These are phyloP conservation scores for Termitomyces sp. DNA, from an alignment of 1,284 basidiomycete genomes.

Conservation along the genomic window DNA sequence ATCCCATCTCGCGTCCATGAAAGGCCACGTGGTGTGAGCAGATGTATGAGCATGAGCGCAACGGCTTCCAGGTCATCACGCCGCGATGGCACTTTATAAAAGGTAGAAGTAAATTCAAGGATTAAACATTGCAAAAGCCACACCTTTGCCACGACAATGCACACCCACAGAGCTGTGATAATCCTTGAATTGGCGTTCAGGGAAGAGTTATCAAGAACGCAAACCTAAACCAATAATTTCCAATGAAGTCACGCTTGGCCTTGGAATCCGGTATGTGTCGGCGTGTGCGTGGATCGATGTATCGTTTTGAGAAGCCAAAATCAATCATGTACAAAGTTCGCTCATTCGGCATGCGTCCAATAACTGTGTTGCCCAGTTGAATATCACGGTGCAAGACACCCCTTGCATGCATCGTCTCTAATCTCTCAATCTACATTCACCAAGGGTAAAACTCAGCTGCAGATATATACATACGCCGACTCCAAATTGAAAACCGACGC, in stretches of 20 bases:
- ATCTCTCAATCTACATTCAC: constrained; percentile 49
- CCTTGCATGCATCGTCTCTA: constrained; percentile 67
- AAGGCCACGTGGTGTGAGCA: constrained; percentile 69
- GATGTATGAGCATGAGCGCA: constrained; percentile 72
- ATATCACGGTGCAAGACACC: constrained; percentile 73
- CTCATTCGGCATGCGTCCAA: constrained; percentile 55
- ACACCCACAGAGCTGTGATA: constrained; percentile 55
- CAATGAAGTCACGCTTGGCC: constrained; percentile 65
- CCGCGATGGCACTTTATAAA: constrained; percentile 56
- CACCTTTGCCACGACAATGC: constrained; percentile 70
- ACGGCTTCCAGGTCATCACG: constrained; percentile 72
- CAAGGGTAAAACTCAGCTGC: not conserved
- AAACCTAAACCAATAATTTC: constrained; percentile 74
- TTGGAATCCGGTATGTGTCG: constrained; percentile 66
- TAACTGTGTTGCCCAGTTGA: constrained; percentile 68
- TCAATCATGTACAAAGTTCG: constrained; percentile 73
- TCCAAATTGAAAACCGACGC: constrained; percentile 20
- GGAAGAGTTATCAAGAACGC: constrained; percentile 4
- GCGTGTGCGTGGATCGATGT: constrained; percentile 56
- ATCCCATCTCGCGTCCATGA: constrained; percentile 73
- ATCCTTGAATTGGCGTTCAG: not conserved
- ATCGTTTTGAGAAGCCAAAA: constrained; percentile 75
- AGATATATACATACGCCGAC: not conserved
- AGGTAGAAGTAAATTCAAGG: constrained; percentile 2
- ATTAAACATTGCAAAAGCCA: constrained; percentile 12